Evolutionary conservation across 2,329 filamentous ascomycete species (phyloP).

Genomic region (Ascocoryne sarcoides): DNA sequence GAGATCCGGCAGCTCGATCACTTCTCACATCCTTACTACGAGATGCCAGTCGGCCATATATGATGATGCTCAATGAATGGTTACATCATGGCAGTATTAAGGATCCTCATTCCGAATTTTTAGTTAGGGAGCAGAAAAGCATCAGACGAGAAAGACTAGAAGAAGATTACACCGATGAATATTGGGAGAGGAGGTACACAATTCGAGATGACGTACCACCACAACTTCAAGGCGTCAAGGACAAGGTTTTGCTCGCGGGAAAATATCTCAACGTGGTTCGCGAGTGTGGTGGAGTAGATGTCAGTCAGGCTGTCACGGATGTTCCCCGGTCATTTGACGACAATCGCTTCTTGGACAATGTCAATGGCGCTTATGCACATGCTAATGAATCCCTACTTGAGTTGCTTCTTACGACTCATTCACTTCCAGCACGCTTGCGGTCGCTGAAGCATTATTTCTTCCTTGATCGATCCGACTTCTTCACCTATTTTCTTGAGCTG

Average conservation of each 20-base stretch:
- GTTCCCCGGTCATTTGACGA: slow-evolving; percentile 93
- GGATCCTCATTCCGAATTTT: slow-evolving; percentile 87
- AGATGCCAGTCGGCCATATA: slow-evolving; percentile 88
- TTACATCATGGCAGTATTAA: slow-evolving; percentile 91
- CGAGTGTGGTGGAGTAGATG: slow-evolving; percentile 92
- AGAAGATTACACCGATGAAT: slow-evolving; percentile 96
- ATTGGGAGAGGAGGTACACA: slow-evolving; percentile 97
- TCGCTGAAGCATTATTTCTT: slow-evolving; percentile 99
- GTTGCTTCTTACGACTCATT: slow-evolving; percentile 85
- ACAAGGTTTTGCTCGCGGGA: slow-evolving; percentile 88
- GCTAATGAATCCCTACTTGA: slow-evolving; percentile 91
- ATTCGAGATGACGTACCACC: slow-evolving; percentile 89
- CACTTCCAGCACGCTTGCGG: slow-evolving; percentile 73
- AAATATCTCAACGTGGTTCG: slow-evolving; percentile 98
- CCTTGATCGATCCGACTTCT: slow-evolving; percentile 94
- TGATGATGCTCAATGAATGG: slow-evolving; percentile 98
- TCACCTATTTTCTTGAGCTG: slow-evolving; percentile 94
- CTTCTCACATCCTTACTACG: slow-evolving; percentile 74
- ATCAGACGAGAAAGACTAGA: slow-evolving; percentile 85
- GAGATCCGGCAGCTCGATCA: slow-evolving; percentile 78
- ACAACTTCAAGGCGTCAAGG: slow-evolving; percentile 82
- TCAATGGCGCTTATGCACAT: slow-evolving; percentile 89
- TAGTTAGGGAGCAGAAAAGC: slow-evolving; percentile 93
- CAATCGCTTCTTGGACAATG: slow-evolving; percentile 84
- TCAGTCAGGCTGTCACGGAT: slow-evolving; percentile 78